Evolutionary conservation across 2,329 filamentous ascomycete genomes (phyloP), one percentile per base, ranked within the genome.

Genomic region (Alternaria hordeiaustralica): DNA sequence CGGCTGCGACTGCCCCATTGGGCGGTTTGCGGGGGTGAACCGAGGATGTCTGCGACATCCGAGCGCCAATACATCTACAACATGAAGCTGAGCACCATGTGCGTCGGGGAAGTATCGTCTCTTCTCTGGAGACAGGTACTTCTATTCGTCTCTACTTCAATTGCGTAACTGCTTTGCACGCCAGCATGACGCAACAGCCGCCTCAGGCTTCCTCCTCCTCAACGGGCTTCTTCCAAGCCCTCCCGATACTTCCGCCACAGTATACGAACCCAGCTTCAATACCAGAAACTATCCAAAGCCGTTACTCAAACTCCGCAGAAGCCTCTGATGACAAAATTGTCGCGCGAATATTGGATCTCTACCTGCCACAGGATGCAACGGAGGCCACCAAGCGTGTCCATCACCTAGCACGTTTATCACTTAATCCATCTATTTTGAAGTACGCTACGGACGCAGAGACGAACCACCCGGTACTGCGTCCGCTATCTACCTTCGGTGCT

Each of bases 401-500:
- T 45, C 57, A 56, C n/a, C 43, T 75, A 15, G 66, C 73, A 18
- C 71, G 72, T 1, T 11, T 72, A 7, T 60, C 70, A 4, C 54
- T 76, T 3, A 55, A 72, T 20, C 70, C 74, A 23, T 44, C 60
- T 5, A 63, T 72, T 20, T 64, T 71, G n/a, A 60, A 36, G 6
- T 65, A 75, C 47, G 60, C 90, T 18, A 86, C 86, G 0, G 88
- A 92, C 73, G 87, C 90, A 0, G 90, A 93, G 76, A 84, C 81
- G 45, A 89, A 91, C 66, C 85, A 87, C 47, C 89, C 90, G 0
- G 87, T 88, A 30, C 78, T 92, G 4, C 84, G 84, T 45, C 85
- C 87, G 2, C 83, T 87, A 11, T 86, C 89, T 71, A 86, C 86
- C 0, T 91, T 91, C 74, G 89, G 90, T 1, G 60, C 67, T 41